These are phyloP conservation scores for Entomophthora muscae DNA, from an alignment of 371 early-diverging fungal genomes.

Conservation along the genomic window DNA sequence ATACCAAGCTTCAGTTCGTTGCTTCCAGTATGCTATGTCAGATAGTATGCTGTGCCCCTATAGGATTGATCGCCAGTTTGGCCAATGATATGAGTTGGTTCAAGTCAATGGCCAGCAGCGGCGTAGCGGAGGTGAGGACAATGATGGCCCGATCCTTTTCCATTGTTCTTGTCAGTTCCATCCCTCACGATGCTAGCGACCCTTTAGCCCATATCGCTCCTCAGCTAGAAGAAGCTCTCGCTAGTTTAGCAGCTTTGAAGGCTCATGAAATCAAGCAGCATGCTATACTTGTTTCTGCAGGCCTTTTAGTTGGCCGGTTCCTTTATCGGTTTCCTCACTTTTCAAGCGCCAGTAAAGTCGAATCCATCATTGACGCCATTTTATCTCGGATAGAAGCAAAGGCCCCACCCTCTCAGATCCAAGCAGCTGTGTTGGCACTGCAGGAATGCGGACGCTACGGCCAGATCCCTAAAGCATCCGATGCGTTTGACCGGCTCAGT, in stretches of 20 bases:
- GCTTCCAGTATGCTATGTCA: constrained; percentile 10
- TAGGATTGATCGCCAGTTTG: constrained; percentile 13
- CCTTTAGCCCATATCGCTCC: constrained; percentile 13
- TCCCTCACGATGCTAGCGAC: not conserved
- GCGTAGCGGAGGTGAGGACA: constrained; percentile 12
- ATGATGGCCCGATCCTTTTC: not conserved
- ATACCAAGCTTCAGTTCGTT: not conserved
- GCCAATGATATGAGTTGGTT: constrained; percentile 24
- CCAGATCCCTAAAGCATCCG: constrained; percentile 14
- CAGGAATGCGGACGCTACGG: constrained; percentile 33
- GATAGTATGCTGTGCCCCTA: constrained; percentile 14
- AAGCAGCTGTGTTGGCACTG: constrained; percentile 40
- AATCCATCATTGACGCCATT: constrained; percentile 17
- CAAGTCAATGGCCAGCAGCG: constrained; percentile 15
- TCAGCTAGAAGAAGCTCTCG: constrained; percentile 9
- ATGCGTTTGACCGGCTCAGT: constrained; percentile 25
- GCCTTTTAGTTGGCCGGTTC: constrained; percentile 42
- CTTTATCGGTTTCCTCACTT: constrained; percentile 29
- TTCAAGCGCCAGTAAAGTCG: not conserved
- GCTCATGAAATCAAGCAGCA: constrained; percentile 29
- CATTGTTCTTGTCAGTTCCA: not conserved
- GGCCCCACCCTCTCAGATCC: constrained; percentile 29
- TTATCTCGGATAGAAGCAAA: constrained; percentile 25
- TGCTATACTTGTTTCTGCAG: constrained; percentile 47
- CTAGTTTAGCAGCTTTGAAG: not conserved